Base-by-base conservation (phyloP, 108 stramenopile genomes). In the Nannochloropsis salina region DNA sequence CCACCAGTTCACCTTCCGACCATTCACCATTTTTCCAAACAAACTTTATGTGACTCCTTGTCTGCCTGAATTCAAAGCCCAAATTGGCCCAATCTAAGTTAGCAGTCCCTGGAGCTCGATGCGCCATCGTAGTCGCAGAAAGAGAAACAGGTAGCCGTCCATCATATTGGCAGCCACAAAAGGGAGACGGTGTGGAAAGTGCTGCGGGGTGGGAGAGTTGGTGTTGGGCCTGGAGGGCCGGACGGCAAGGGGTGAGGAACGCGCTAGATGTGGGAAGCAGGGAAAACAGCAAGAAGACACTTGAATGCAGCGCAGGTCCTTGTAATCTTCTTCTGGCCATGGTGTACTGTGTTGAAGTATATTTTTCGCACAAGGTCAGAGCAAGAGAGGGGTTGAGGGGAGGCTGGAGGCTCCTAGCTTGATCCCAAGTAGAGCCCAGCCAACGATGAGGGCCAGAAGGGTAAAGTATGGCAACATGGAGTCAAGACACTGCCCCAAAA, bases 21-120 rank as follows among this genome's bases (percentile, higher is more conserved):
- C 91, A 92, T 21, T 9, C 12, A 12, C 89, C 89, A 80, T 86
- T 42, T 41, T 86, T 86, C 44, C 12, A 90, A 80, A 92, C 85
- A 81, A 95, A 94, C 45, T 92, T 89, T 44, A 96, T 91, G 86
- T 97, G 94, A 80, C 94, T 94, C 84, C 95, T 95, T 40, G 97
- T 96, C 1, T 95, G 94, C 84, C 97, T 94, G 88, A 94, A 97
- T 88, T 96, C 95, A 92, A 98, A 98, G 6, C 96, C 98, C 8
- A 98, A 91, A 74, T 97, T 96, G 82, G 92, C 91, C 98, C 98
- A 98, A 85, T 95, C 94, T 9, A 98, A 89, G 44, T 86, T 82
- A 18, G 89, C 87, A 11, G 87, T 86, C 44, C 90, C 90, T 3
- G 61, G 61, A n/a, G 61, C 61, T 15, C 61, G 61, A n/a, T 74